Evolutionary conservation across 2,329 filamentous ascomycete species (phyloP).

Genomic region (Aspergillus vadensis): DNA sequence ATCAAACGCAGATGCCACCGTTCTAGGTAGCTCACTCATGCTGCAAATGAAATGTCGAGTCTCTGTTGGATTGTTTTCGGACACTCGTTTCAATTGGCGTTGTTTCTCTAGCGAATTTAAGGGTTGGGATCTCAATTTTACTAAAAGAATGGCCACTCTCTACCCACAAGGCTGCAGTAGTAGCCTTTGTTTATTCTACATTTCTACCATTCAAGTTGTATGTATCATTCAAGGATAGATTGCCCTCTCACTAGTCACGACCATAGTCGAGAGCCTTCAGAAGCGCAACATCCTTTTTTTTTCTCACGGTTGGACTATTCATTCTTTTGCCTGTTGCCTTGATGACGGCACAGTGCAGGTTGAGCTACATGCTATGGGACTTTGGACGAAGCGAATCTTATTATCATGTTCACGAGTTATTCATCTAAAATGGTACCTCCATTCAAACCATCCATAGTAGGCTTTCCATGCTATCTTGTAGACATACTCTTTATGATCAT

Average conservation of each 20-base stretch:
- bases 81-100: not conserved
- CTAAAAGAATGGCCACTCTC: not conserved
- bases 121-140: not conserved
- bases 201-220: not conserved
- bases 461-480: no score
- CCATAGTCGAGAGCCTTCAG: conserved; percentile 6
- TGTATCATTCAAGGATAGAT: not conserved
- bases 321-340: not conserved
- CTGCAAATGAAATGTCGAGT: not conserved
- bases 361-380: not conserved
- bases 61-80: not conserved
- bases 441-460: no score
- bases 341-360: not conserved
- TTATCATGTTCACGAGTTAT: not conserved
- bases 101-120: not conserved
- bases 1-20: conserved; percentile 1
- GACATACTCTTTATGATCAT: no score
- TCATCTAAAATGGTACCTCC: not conserved
- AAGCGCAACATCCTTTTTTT: conserved; percentile 1
- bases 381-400: not conserved
- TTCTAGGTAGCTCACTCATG: not conserved
- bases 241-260: conserved; percentile 9
- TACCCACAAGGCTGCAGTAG: not conserved
- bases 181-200: not conserved
- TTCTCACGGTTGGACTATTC: not conserved